phyloP scores from a whole-genome alignment of 2,329 filamentous ascomycete genomes.

The Alternaria postmessia region DNA sequence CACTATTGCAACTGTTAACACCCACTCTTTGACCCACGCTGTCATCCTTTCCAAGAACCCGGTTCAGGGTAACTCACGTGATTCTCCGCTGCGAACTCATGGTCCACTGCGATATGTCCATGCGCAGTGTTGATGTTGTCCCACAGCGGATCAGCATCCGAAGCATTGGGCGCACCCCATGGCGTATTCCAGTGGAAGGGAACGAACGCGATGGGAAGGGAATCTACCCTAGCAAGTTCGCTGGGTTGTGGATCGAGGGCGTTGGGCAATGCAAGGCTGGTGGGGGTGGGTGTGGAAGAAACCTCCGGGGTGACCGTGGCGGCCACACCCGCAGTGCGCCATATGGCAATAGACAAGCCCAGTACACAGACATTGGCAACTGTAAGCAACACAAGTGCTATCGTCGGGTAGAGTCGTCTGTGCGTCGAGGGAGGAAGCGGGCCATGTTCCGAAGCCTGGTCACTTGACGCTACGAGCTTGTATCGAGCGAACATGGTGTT shows the following conservation, averaged over 20 bases:
- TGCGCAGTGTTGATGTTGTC: constrained; percentile 35
- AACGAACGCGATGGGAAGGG: constrained; percentile 3
- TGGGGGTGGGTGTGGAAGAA: neutral
- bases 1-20: constrained; percentile 2
- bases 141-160: constrained; percentile 32
- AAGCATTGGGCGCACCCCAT: constrained; percentile 16
- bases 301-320: neutral
- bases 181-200: constrained; percentile 14
- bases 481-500: constrained; percentile 9
- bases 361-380: constrained; percentile 6
- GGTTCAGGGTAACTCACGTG: constrained; percentile 13
- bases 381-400: constrained; percentile 1
- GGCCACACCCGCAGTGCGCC: constrained; percentile 2
- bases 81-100: constrained; percentile 27
- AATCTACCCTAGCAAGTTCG: constrained; percentile 7
- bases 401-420: constrained; percentile 4
- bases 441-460: neutral
- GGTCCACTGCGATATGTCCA: constrained; percentile 39
- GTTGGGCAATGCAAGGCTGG: neutral
- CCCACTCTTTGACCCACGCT: neutral
- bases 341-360: constrained; percentile 3
- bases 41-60: neutral
- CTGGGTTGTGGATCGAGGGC: neutral
- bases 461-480: constrained; percentile 1
- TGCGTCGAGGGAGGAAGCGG: neutral